Base-by-base conservation (phyloP, 2,329 filamentous ascomycete genomes). In the Microcyclospora pomicola region DNA sequence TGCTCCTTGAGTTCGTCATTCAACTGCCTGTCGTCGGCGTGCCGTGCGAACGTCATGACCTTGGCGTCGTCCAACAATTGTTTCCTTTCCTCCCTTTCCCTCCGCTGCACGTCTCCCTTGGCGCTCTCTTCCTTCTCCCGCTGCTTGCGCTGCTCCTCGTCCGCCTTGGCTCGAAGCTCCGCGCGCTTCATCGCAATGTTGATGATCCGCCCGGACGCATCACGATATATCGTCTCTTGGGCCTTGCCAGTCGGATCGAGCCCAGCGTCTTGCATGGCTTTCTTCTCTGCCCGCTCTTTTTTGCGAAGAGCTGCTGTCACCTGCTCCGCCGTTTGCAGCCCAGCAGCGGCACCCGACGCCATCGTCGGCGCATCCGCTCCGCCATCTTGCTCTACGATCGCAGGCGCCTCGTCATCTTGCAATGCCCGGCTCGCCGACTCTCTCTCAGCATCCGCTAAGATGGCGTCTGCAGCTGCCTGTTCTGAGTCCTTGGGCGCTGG, bases 141-240 rank as follows among this genome's bases (percentile, higher is more conserved):
- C 55, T 81, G 79, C 50, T 80, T 75, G 35, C 62, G 59, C 36
- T 68, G 77, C 36, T 77, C 75, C 48, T 84, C 80, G 51, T 86
- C 79, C 1, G 80, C 80, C 48, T 82, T 84, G 35, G 75, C 73
- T n/a, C 84, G 73, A 36, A 83, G 80, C 59, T 95, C 86, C 14
- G 85, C 87, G 15, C 87, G 74, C 60, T 84, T 85, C 81, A 94
- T 84, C 13, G 80, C 78, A 15, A 96, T 75, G 54, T 98, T 93
- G 46, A 98, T 87, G 39, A 93, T 79, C n/a, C 87, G 74, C 10
- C 91, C 91, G 2, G 82, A 91, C 9, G 92, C 91, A 61, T 98
- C 91, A 50, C 91, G 82, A 59, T 96, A 95, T 15, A 95, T 86
- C 0, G 88, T 93, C 61, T 95, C 85, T 51, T 80, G 72, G 27